Conservation (phyloP, 306 rosid genomes). For the Herpetospermum pedunculosum region DNA sequence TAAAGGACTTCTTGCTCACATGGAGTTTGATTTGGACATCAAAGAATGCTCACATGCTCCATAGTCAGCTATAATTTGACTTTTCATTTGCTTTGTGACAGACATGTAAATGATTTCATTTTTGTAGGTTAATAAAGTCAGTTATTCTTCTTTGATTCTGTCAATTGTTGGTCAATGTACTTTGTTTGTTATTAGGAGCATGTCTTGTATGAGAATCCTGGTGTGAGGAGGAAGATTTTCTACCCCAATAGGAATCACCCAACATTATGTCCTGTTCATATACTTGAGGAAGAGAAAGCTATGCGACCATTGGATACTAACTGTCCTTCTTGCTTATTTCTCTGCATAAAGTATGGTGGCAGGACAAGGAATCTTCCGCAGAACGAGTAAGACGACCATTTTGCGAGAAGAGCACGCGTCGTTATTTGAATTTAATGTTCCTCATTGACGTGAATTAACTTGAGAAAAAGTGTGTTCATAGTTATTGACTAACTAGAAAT, state of each 20-base stretch:
- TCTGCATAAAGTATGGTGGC: slow-evolving; percentile 92
- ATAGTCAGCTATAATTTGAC: background rate
- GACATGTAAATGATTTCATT: background rate
- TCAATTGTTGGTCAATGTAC: background rate
- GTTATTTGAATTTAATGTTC: background rate
- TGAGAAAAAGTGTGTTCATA: background rate
- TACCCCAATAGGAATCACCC: slow-evolving; percentile 48
- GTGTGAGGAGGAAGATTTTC: slow-evolving; percentile 53
- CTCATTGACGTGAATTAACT: background rate
- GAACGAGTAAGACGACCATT: slow-evolving; percentile 57
- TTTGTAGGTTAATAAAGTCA: background rate
- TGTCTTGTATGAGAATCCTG: slow-evolving; percentile 67
- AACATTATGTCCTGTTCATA: slow-evolving; percentile 57
- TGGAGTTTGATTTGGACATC: background rate
- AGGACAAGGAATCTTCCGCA: slow-evolving; percentile 89
- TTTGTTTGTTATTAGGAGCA: slow-evolving; percentile 40
- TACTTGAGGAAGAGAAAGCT: slow-evolving; percentile 65
- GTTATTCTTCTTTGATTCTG: background rate
- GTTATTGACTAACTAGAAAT: background rate
- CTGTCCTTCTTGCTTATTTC: slow-evolving; percentile 79
- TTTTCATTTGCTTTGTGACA: background rate
- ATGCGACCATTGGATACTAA: slow-evolving; percentile 74
- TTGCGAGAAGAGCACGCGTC: background rate
- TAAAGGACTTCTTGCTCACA: background rate
- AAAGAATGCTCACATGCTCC: background rate